Percentiles rank a stretch among this genome's conserved stretches.
phyloP scores from a whole-genome alignment of 2,329 filamentous ascomycete genomes.

The Cordyceps cateniannulata region DNA sequence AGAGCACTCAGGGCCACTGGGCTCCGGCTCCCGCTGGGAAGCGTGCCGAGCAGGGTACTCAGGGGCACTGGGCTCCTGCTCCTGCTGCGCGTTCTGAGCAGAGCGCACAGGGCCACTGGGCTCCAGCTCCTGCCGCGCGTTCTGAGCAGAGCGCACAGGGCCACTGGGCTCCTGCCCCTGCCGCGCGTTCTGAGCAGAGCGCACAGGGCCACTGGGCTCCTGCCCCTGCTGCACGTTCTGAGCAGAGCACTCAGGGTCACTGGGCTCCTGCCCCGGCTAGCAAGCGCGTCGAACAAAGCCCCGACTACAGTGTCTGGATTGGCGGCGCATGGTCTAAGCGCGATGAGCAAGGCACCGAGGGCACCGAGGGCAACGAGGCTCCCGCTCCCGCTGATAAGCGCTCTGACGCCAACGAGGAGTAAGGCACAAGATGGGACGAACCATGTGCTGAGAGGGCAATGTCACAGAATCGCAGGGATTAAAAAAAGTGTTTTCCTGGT shows the following conservation, averaged over 20 bases:
- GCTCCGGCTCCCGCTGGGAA: background rate
- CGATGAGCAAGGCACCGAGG: too few species aligned
- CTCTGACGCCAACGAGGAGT: background rate
- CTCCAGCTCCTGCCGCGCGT: background rate
- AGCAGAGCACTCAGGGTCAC: too few species aligned
- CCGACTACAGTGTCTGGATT: too few species aligned
- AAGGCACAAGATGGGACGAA: too few species aligned
- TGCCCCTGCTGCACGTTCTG: too few species aligned
- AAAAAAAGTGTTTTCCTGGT: too few species aligned
- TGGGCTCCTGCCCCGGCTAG: background rate
- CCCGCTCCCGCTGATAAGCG: background rate
- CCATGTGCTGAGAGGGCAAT: too few species aligned
- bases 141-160: background rate
- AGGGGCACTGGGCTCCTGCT: background rate
- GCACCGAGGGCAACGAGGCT: background rate
- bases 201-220: background rate
- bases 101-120: background rate
- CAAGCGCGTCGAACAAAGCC: background rate
- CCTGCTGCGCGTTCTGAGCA: too few species aligned
- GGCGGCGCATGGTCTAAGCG: too few species aligned
- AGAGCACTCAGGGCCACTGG: too few species aligned
- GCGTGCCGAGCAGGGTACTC: too few species aligned
- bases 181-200: background rate
- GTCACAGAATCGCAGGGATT: too few species aligned
- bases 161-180: background rate